Evolutionary conservation across 495 filamentous ascomycete genomes (phyloP), one percentile per base, ranked within the genome.

Genomic region (Tuber microsphaerosporum): DNA sequence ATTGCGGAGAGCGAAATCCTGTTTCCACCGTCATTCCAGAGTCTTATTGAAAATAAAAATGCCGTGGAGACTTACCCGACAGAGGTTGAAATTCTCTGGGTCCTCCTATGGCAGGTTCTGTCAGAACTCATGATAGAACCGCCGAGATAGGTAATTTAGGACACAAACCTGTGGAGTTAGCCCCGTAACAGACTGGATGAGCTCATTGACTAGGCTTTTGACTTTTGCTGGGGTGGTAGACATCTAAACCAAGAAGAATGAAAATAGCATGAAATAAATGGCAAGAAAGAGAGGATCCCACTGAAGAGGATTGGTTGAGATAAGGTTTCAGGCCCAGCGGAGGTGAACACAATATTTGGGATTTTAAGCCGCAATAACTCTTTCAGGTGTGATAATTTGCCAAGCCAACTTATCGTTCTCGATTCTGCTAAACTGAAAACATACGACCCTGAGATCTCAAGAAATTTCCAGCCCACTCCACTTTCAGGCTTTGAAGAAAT

Each of bases 1-100:
- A 56, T 83, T 86, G 20, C 86, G 87, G 46, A 89, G 81, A 1
- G 87, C 85, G n/a, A 86, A 85, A 26, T 91, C 85, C 81, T 87
- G 83, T 83, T n/a, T 85, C 45, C 19, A 74, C 74, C 16, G 80
- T 79, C 76, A 84, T 83, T 43, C 80, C 76, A 71, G 83, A 82
- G 73, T 81, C 81, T 75, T 82, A 84, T 31, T 83, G 75, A 19
- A n/a, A 74, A 44, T 81, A 80, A 37, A 81, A 82, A 74, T 73
- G 82, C 34, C 75, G 69, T 44, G 41, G 79, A 80, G 6, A 83
- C 80, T 84, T 87, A 82, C 70, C 76, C 83, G 83, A 43, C 84
- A 83, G 8, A 83, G 79, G 77, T 87, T 85, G 84, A 89, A 89
- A 78, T 83, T 85, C 71, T 77, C 74, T 1, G 80, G 83, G 82